Conservation (phyloP, 306 rosid species). For the Notholithocarpus densiflorus region DNA sequence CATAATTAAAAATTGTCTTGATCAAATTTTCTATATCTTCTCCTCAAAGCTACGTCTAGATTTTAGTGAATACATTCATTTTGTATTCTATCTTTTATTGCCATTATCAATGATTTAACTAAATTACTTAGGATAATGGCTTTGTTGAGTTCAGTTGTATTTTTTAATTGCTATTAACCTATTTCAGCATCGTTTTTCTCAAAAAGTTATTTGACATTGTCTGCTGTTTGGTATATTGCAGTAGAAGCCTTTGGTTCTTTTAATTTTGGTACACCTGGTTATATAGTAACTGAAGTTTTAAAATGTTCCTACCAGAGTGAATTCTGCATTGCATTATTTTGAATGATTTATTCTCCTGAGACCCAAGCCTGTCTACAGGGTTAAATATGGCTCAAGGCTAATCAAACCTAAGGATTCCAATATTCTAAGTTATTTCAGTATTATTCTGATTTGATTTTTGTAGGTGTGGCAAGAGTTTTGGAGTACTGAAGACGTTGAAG, state of each 20-base stretch:
- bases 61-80: not conserved
- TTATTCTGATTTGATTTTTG: conserved; percentile 22
- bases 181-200: not conserved
- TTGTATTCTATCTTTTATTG: not conserved
- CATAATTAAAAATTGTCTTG: not conserved
- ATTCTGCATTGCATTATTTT: not conserved
- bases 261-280: not conserved
- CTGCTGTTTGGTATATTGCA: not conserved
- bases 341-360: not conserved
- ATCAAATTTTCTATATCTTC: not conserved
- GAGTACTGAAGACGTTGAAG: conserved; percentile 99
- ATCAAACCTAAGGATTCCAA: not conserved
- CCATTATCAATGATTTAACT: not conserved
- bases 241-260: not conserved
- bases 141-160: not conserved
- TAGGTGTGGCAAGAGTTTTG: conserved; percentile 99
- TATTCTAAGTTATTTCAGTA: not conserved
- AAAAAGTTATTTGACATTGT: not conserved
- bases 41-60: not conserved
- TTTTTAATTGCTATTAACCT: not conserved
- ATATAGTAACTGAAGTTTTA: not conserved
- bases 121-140: not conserved
- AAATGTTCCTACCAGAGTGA: not conserved
- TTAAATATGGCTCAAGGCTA: not conserved
- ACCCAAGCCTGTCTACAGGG: too few species aligned